A percentile compares a stretch with the other conserved stretches of the same genome.
Conservation (phyloP, 345 rosid genomes). For the Camelina hispida region DNA sequence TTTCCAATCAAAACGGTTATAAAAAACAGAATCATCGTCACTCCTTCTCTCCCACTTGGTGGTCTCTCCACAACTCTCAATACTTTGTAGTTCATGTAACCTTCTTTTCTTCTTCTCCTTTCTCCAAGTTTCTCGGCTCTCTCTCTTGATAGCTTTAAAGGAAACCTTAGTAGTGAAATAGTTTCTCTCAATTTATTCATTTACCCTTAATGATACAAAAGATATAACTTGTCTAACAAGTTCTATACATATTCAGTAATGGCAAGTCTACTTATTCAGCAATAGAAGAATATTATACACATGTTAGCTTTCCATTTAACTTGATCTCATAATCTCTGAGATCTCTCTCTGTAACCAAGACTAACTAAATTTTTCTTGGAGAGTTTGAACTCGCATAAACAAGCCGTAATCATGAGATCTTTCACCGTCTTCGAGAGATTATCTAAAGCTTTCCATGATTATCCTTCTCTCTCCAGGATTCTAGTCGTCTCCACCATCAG, state of each 20-base stretch:
- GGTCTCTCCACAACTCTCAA: background rate
- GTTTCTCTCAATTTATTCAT: too few species aligned
- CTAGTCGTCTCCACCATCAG: constrained; percentile 78
- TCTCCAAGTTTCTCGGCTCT: background rate
- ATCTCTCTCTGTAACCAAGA: background rate
- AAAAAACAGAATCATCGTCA: constrained; percentile 5
- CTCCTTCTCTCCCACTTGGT: constrained; percentile 10
- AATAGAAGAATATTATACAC: too few species aligned
- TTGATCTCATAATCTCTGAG: too few species aligned
- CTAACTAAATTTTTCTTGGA: background rate
- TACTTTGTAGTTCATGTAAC: too few species aligned
- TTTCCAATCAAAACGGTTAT: background rate
- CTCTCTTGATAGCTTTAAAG: too few species aligned
- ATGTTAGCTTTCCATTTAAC: too few species aligned
- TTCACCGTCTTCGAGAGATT: constrained; percentile 58
- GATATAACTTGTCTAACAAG: too few species aligned
- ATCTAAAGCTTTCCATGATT: constrained; percentile 67
- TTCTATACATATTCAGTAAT: too few species aligned
- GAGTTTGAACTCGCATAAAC: background rate
- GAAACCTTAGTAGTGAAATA: too few species aligned
- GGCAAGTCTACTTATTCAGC: too few species aligned
- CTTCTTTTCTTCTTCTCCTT: too few species aligned
- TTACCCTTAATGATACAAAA: too few species aligned
- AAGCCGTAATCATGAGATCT: constrained; percentile 53
- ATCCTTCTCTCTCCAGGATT: constrained; percentile 70